Conservation (phyloP, 768 basidiomycete species). For the Daedalea quercina region DNA sequence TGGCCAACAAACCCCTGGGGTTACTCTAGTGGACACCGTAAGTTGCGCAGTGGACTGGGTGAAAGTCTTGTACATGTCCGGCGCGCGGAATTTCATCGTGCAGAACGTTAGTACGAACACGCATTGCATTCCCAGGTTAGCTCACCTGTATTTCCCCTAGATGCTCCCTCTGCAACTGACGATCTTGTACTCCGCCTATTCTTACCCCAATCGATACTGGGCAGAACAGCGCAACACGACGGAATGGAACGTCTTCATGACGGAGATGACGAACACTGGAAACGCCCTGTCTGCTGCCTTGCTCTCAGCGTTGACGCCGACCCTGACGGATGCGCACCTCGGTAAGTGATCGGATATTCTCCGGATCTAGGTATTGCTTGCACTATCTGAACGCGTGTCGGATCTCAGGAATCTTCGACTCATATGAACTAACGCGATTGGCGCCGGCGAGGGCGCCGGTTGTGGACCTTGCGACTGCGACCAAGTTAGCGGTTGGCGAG, state of each 20-base stretch:
- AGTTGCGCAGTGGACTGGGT: conserved; percentile 52
- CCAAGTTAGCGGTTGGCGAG: no score
- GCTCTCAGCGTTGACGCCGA: conserved; percentile 11
- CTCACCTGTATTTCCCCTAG: conserved; percentile 10
- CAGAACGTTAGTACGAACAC: conserved; percentile 32
- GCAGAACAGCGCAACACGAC: conserved; percentile 19
- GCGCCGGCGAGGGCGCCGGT: no score
- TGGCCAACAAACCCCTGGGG: conserved; percentile 32
- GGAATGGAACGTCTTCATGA: conserved; percentile 26
- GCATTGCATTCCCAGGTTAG: neutral
- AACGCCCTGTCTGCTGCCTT: conserved; percentile 21
- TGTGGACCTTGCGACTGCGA: no score
- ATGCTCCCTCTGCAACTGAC: conserved; percentile 26
- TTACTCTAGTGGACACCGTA: conserved; percentile 49
- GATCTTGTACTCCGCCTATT: conserved; percentile 17
- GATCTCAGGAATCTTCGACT: conserved; percentile 49
- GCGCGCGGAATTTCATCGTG: conserved; percentile 55
- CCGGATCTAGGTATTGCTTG: neutral
- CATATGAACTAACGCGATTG: no score
- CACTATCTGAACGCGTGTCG: neutral
- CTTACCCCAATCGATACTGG: conserved; percentile 23
- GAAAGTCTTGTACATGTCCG: conserved; percentile 41
- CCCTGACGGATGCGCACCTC: conserved; percentile 37
- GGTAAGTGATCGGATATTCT: conserved; percentile 29
- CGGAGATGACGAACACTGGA: conserved; percentile 22